These are phyloP conservation scores for Monilinia aucupariae DNA, from an alignment of 2,329 filamentous ascomycete species.

Conservation along the genomic window DNA sequence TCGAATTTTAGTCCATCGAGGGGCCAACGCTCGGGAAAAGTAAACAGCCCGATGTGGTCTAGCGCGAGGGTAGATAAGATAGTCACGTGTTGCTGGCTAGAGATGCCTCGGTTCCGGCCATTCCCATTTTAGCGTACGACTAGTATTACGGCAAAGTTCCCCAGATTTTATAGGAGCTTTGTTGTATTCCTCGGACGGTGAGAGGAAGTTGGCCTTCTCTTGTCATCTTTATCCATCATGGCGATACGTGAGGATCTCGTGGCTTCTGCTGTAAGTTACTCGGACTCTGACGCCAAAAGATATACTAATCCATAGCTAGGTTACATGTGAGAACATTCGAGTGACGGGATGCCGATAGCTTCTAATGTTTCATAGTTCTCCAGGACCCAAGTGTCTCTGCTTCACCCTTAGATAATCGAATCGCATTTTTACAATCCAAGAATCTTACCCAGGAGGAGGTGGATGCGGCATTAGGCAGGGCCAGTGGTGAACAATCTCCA, in stretches of 20 bases:
- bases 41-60: slow-evolving; percentile 15
- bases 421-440: slow-evolving; percentile 92
- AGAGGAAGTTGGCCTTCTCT: neutral
- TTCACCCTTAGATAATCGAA: slow-evolving; percentile 85
- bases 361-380: slow-evolving; percentile 56
- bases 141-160: slow-evolving; percentile 4
- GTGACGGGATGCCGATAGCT: slow-evolving; percentile 2
- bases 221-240: slow-evolving; percentile 42
- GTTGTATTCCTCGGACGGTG: slow-evolving; percentile 3
- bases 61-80: neutral
- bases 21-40: slow-evolving; percentile 11
- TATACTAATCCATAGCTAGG: slow-evolving; percentile 30
- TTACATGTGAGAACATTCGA: slow-evolving; percentile 33
- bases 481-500: slow-evolving; percentile 51
- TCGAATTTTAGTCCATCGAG: slow-evolving; percentile 1
- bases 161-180: slow-evolving; percentile 1
- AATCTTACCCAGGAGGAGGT: slow-evolving; percentile 97
- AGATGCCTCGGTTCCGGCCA: slow-evolving; percentile 25
- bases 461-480: slow-evolving; percentile 72
- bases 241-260: slow-evolving; percentile 93
- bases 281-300: slow-evolving; percentile 14
- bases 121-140: slow-evolving; percentile 11
- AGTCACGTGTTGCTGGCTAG: slow-evolving; percentile 1
- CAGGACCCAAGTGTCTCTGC: slow-evolving; percentile 88
- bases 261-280: slow-evolving; percentile 64